Evolutionary conservation across 164 flowering plant genomes (phyloP).

Genomic region (Macadamia tetraphylla): DNA sequence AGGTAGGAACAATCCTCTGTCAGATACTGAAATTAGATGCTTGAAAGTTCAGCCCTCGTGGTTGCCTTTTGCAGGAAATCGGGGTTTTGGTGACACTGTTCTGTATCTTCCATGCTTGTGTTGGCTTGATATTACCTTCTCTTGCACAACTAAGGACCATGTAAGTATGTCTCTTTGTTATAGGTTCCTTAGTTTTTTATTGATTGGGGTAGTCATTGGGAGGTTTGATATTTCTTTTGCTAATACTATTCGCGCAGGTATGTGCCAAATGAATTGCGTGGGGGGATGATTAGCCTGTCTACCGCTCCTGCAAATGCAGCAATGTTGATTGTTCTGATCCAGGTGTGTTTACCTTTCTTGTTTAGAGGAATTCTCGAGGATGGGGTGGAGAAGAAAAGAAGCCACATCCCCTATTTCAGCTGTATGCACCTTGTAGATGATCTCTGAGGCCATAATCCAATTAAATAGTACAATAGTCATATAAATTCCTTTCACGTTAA

Average conservation of each 20-base stretch:
- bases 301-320: constrained; percentile 74
- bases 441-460: neutral
- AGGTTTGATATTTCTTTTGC: neutral
- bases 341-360: constrained; percentile 27
- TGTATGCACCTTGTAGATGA: neutral
- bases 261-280: constrained; percentile 89
- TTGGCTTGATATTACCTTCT: constrained; percentile 70
- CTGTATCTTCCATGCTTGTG: constrained; percentile 68
- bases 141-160: constrained; percentile 88
- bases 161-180: constrained; percentile 28
- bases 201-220: neutral
- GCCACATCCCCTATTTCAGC: neutral
- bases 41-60: neutral
- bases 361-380: neutral
- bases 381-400: neutral
- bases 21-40: neutral
- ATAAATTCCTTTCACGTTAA: no score
- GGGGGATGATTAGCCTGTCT: constrained; percentile 87
- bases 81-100: constrained; percentile 60
- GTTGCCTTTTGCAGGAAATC: constrained; percentile 60
- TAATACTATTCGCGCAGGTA: constrained; percentile 38
- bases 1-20: neutral
- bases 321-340: constrained; percentile 44
- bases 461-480: no score
- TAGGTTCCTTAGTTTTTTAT: neutral